phyloP scores from a whole-genome alignment of 2,329 filamentous ascomycete genomes.

The Ophiocordyceps unilateralis region DNA sequence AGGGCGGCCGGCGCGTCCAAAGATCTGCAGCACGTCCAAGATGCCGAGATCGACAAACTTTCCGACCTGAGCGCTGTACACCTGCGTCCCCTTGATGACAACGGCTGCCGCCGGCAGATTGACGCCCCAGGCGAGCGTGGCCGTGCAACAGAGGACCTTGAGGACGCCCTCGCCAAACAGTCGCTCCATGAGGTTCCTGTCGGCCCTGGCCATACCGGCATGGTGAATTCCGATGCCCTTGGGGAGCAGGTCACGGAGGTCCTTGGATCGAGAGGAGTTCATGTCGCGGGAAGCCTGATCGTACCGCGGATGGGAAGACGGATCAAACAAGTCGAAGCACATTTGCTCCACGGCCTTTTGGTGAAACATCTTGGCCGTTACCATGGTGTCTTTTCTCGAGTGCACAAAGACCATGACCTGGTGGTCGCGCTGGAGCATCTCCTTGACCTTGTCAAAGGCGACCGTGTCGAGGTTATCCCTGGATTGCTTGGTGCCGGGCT shows the following conservation, averaged over 20 bases:
- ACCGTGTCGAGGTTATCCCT: conserved; percentile 78
- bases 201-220: conserved; percentile 86
- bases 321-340: conserved; percentile 70
- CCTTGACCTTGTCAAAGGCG: conserved; percentile 83
- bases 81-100: conserved; percentile 95
- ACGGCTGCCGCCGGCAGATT: conserved; percentile 95
- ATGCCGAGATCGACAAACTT: conserved; percentile 96
- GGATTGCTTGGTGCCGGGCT: conserved; percentile 61
- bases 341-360: conserved; percentile 73
- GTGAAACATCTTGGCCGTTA: conserved; percentile 69
- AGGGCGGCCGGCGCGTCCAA: conserved; percentile 91
- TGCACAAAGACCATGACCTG: conserved; percentile 99
- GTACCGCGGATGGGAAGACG: conserved; percentile 60
- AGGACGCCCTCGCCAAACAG: conserved; percentile 85
- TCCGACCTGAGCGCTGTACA: conserved; percentile 96
- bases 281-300: conserved; percentile 68
- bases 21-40: conserved; percentile 94
- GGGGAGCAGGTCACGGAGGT: conserved; percentile 73
- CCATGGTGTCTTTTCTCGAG: conserved; percentile 82
- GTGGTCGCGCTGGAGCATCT: conserved; percentile 83
- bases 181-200: conserved; percentile 88
- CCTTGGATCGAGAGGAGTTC: conserved; percentile 68
- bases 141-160: conserved; percentile 94
- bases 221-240: conserved; percentile 94
- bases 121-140: conserved; percentile 95